Percentiles rank a stretch among this genome's conserved stretches.
Evolutionary conservation across 805 yeast genomes (phyloP).

Genomic region (Teunomyces cretensis): DNA sequence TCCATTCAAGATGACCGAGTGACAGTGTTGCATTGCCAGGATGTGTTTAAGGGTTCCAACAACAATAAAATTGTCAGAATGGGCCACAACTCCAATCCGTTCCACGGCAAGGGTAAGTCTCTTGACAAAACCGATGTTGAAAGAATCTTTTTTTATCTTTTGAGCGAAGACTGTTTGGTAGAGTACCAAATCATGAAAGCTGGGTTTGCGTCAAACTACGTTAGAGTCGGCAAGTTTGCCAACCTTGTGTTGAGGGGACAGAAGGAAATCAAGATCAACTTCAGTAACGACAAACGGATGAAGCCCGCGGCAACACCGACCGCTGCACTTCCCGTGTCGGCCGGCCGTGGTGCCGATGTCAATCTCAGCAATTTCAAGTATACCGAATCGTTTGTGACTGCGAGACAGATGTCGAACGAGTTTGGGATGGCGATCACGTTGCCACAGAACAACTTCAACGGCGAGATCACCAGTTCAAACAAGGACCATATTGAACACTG

Average conservation of each 20-base stretch:
- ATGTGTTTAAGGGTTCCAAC: conserved; percentile 73
- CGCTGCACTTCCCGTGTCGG: conserved; percentile 1
- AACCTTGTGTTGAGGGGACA: conserved; percentile 43
- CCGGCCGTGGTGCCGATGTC: conserved; percentile 2
- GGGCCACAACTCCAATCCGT: conserved; percentile 60
- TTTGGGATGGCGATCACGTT: conserved; percentile 15
- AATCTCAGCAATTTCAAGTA: conserved; percentile 16
- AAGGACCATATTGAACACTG: conserved; percentile 26
- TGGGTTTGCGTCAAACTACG: conserved; percentile 82
- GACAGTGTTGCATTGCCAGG: conserved; percentile 79
- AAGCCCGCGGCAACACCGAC: neutral
- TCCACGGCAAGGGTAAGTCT: conserved; percentile 69
- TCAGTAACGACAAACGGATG: conserved; percentile 29
- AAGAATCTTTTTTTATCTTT: conserved; percentile 75
- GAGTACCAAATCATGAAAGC: conserved; percentile 74
- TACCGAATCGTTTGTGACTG: conserved; percentile 27
- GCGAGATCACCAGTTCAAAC: conserved; percentile 15
- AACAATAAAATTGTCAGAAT: conserved; percentile 57
- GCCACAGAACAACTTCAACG: conserved; percentile 17
- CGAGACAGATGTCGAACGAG: conserved; percentile 15
- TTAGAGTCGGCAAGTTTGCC: conserved; percentile 62
- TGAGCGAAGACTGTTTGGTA: conserved; percentile 60
- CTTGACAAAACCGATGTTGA: conserved; percentile 71
- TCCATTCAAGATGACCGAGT: conserved; percentile 58
- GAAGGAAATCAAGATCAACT: conserved; percentile 51